Percentiles rank a stretch among this genome's conserved stretches.
Evolutionary conservation across 2,329 filamentous ascomycete species (phyloP).

Genomic region (Trichoderma simmonsii): DNA sequence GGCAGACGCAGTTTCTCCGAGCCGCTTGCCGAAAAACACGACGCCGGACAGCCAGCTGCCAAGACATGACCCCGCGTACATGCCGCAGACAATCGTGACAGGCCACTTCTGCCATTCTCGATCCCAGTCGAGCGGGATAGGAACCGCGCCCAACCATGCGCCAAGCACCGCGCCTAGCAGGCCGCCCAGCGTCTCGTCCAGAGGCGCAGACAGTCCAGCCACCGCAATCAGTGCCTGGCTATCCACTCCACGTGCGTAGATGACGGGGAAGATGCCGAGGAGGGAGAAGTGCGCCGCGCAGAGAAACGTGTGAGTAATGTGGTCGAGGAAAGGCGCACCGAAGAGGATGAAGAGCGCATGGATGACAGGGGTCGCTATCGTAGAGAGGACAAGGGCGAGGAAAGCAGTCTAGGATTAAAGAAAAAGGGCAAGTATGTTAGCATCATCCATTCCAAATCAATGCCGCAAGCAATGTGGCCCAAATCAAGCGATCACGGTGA

Average conservation of each 20-base stretch:
- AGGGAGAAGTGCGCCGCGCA: conserved; percentile 79
- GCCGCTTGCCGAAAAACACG: conserved; percentile 45
- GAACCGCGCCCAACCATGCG: conserved; percentile 89
- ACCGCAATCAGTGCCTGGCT: conserved; percentile 66
- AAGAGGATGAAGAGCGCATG: conserved; percentile 75
- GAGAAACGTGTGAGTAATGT: conserved; percentile 73
- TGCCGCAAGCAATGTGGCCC: background rate
- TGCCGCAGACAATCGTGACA: conserved; percentile 80
- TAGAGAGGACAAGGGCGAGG: conserved; percentile 57
- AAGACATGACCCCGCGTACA: conserved; percentile 73
- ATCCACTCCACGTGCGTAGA: conserved; percentile 84
- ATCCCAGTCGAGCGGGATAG: conserved; percentile 97
- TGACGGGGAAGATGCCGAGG: conserved; percentile 72
- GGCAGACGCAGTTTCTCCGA: conserved; percentile 25
- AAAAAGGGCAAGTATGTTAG: background rate
- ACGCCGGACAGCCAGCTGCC: conserved; percentile 63
- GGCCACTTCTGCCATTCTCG: conserved; percentile 99
- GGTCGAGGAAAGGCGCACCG: conserved; percentile 83
- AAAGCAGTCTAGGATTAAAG: conserved; percentile 38
- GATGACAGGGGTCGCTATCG: conserved; percentile 63
- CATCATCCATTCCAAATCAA: background rate
- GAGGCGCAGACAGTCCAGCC: conserved; percentile 62
- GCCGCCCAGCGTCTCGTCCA: conserved; percentile 83
- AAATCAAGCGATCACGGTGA: background rate
- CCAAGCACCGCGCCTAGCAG: conserved; percentile 75